Base-by-base conservation (phyloP, 192 early-diverging fungal species). In the Thamnidium elegans region DNA sequence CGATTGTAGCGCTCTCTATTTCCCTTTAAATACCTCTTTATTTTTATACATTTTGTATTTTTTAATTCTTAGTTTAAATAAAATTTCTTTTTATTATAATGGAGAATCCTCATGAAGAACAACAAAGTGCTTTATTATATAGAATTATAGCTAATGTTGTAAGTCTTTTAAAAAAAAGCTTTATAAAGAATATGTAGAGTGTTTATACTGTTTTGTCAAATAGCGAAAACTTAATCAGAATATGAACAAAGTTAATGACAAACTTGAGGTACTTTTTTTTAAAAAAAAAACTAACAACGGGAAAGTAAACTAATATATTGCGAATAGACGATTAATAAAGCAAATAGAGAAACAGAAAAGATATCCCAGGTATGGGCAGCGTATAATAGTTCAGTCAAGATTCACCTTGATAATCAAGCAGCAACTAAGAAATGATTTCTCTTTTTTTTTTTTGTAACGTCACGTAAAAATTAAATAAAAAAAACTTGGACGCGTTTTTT, bases 321-420 rank as follows among this genome's bases (percentile, higher is more conserved):
- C 5, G 5, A 43, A 11, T 50, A 79, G 77, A 67, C 60, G 17
- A 72, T 79, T 15, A 79, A 76, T 32, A 58, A 76, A 50, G 42
- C 69, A 17, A 79, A 76, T 45, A 61, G 51, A 11, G 67, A 73
- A 36, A 64, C 70, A 47, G 71, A 59, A 23, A n/a, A 55, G 3
- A 55, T 79, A 19, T 50, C 66, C 3, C 67, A 79, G 52, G 67
- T 76, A 42, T 79, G 77, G 77, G 34, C 67, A n/a, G 68, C 70
- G 3, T 79, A 79, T 50, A 56, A 62, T 42, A 43, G 58, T 11
- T 76, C 71, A 36, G 77, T 73, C 14, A 58, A 54, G 21, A 69
- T 76, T 54, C 75, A 79, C 47, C 55, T 76, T 13, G 66, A 71
- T 55, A 77, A 62, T 36, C 72, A n/a, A 39, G 36, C 36, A 39